Evolutionary conservation across 106 monocot genomes (phyloP).

Genomic region (Dioscorea dumetorum): DNA sequence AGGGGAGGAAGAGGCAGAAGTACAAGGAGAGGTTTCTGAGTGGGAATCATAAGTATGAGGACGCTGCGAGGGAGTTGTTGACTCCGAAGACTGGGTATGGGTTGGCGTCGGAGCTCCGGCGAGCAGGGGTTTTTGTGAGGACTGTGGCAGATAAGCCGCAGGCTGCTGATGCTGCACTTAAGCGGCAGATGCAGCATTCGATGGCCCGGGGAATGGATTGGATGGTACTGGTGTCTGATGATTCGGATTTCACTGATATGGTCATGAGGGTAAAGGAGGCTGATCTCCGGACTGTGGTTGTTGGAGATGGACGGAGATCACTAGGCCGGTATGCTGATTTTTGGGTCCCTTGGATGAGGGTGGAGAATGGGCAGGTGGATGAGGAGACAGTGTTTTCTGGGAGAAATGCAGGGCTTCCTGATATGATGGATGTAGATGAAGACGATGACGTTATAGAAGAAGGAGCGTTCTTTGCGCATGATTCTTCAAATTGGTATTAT

Average conservation of each 20-base stretch:
- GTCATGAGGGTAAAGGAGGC: slow-evolving; percentile 58
- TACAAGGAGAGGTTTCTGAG: slow-evolving; percentile 54
- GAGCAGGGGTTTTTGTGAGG: slow-evolving; percentile 80
- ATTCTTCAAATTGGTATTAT: not conserved
- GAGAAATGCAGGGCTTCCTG: not conserved
- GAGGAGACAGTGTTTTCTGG: slow-evolving; percentile 39
- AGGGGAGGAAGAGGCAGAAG: slow-evolving; percentile 69
- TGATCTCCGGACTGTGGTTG: slow-evolving; percentile 69
- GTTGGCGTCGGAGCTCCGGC: slow-evolving; percentile 65
- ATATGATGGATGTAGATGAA: not conserved
- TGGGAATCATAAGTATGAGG: slow-evolving; percentile 74
- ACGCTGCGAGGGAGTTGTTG: slow-evolving; percentile 60
- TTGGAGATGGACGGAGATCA: slow-evolving; percentile 59
- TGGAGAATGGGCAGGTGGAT: slow-evolving; percentile 75
- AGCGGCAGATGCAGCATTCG: slow-evolving; percentile 78
- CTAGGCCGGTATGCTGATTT: slow-evolving; percentile 59
- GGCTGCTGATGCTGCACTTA: slow-evolving; percentile 81
- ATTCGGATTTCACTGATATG: slow-evolving; percentile 83
- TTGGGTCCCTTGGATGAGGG: slow-evolving; percentile 80
- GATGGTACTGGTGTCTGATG: slow-evolving; percentile 83
- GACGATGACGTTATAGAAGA: slow-evolving; percentile 8
- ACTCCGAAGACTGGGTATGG: slow-evolving; percentile 70
- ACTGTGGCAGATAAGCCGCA: slow-evolving; percentile 90
- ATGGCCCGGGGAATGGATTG: slow-evolving; percentile 72
- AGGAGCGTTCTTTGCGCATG: not conserved